Evolutionary conservation across 108 stramenopile genomes (phyloP).

Genomic region (Nitzschia sp.): DNA sequence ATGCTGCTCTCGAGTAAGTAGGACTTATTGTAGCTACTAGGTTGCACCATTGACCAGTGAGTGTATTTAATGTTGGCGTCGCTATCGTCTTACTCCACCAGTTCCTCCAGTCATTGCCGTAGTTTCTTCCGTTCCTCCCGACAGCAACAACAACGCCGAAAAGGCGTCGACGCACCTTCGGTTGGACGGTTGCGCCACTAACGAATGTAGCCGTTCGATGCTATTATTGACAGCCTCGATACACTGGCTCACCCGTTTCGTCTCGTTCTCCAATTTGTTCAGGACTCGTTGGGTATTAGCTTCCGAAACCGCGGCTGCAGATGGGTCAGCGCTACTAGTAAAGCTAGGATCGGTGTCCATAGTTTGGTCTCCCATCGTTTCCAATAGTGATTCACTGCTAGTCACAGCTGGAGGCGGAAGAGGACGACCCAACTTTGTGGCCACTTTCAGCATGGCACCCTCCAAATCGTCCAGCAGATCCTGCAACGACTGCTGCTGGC

Average conservation of each 20-base stretch:
- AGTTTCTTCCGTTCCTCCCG: not conserved
- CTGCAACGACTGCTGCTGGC: slow-evolving; percentile 76
- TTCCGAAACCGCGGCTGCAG: slow-evolving; percentile 36
- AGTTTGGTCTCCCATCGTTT: not conserved
- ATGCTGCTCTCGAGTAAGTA: no score
- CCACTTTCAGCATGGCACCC: slow-evolving; percentile 53
- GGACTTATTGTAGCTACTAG: no score
- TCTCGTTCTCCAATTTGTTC: slow-evolving; percentile 77
- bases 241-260: slow-evolving; percentile 75
- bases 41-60: no score
- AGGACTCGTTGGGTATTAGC: slow-evolving; percentile 61
- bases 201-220: slow-evolving; percentile 60
- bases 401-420: slow-evolving; percentile 45
- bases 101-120: not conserved
- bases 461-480: slow-evolving; percentile 75
- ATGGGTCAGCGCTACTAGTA: slow-evolving; percentile 9
- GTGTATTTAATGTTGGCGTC: no score
- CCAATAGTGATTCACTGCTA: not conserved
- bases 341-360: not conserved
- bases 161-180: slow-evolving; percentile 28
- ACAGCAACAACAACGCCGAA: not conserved
- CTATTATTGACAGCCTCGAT: slow-evolving; percentile 61
- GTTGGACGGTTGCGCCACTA: slow-evolving; percentile 18
- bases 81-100: not conserved
- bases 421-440: slow-evolving; percentile 60